Evolutionary conservation across 768 basidiomycete species (phyloP), one percentile per base, ranked within the genome.

Genomic region (Lactifluus pinguis): DNA sequence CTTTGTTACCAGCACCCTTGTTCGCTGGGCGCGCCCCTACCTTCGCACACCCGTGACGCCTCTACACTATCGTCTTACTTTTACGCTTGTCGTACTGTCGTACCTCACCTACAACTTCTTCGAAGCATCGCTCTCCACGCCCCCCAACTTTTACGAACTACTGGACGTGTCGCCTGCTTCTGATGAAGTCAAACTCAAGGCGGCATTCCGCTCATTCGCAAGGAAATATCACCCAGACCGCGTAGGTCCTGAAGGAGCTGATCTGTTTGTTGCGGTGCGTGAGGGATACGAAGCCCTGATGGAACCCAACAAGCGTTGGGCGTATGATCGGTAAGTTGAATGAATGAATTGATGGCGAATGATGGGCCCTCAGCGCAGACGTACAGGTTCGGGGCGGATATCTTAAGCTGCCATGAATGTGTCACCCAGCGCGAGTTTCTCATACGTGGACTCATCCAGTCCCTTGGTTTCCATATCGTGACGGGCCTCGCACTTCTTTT

Each of bases 261-360:
- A 76, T 13, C 56, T 83, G 30, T 94, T 94, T 68, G 87, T 92
- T 51, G 70, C 75, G 49, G 83, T 88, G 5, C 75, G 89, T 60
- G 82, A 85, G 68, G 87, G 83, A 38, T 92, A 83, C 64, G 90
- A 94, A 64, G 84, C 86, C 1, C 71, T 94, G 30, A 89, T 85
- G 69, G 79, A 90, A 65, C 91, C 92, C 3, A 76, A 80, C 9
- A 83, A 83, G 49, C 73, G 91, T 52, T 93, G 92, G 75, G 92
- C 90, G 0, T 94, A 94, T 70, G 92, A 94, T 68, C 79, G 90
- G 86, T 89, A 66, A 55, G 80, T 69, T 0, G 7, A 15, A 15
- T 41, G 9, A 15, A 19, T 47, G 9, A 7, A 39, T 8, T 41
- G 39, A 21, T 19, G 17, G 9, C 44, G 30, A 19, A 17, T 52